phyloP scores from a whole-genome alignment of 2,329 filamentous ascomycete species.

The Cladophialophora carrionii region DNA sequence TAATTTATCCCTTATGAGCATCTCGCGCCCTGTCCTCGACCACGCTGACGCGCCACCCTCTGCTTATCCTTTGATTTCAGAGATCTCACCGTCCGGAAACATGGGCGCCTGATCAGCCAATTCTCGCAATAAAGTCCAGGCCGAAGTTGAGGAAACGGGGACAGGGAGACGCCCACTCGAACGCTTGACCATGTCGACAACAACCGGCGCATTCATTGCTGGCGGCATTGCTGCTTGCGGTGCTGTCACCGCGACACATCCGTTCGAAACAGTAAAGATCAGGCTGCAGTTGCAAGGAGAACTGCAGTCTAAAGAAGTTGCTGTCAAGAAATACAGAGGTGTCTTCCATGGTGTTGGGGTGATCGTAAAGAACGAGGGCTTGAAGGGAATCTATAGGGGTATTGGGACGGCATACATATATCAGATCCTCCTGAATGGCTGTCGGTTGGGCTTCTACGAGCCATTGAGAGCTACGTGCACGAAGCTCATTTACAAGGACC shows the following conservation, averaged over 20 bases:
- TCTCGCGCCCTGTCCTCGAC: conserved; percentile 6
- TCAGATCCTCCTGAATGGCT: conserved; percentile 94
- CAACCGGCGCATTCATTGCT: conserved; percentile 78
- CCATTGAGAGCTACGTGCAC: conserved; percentile 78
- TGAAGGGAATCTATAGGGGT: conserved; percentile 82
- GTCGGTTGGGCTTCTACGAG: conserved; percentile 95
- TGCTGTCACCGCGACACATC: conserved; percentile 95
- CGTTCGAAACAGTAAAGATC: conserved; percentile 99
- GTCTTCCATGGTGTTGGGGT: conserved; percentile 89
- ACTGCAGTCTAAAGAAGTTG: conserved; percentile 81
- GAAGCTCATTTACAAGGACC: conserved; percentile 69
- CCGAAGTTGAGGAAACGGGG: conserved; percentile 6
- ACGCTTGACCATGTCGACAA: conserved; percentile 35
- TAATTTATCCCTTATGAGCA: conserved; percentile 2
- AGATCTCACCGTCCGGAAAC: not conserved
- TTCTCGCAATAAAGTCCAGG: conserved; percentile 15
- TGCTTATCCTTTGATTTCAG: not conserved
- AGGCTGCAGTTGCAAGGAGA: conserved; percentile 98
- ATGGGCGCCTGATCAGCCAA: conserved; percentile 2
- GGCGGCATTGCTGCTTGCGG: conserved; percentile 96
- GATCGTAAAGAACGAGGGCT: conserved; percentile 86
- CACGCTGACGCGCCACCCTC: conserved; percentile 21
- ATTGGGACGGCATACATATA: conserved; percentile 93
- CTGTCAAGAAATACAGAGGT: conserved; percentile 85
- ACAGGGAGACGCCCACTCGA: not conserved